Conservation (phyloP, 1,139 yeast species). For the Pneumocystis murina region DNA sequence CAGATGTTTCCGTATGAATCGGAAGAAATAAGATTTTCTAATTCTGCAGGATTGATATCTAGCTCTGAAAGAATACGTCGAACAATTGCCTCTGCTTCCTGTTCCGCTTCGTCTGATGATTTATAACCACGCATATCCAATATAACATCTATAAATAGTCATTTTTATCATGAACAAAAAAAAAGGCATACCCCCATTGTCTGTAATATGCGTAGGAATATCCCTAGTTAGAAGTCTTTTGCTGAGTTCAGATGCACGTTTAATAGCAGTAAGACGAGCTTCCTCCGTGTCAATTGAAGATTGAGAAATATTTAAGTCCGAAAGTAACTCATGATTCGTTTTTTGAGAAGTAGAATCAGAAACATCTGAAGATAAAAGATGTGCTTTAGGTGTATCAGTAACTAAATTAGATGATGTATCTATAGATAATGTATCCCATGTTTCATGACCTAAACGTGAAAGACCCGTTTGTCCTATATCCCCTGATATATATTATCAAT, state of each 20-base stretch:
- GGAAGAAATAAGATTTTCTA: slow-evolving; percentile 35
- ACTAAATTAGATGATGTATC: neutral
- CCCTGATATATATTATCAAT: neutral
- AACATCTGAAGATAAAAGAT: neutral
- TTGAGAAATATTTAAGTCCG: neutral
- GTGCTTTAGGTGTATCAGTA: neutral
- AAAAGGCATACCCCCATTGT: slow-evolving; percentile 41
- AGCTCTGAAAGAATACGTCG: slow-evolving; percentile 47
- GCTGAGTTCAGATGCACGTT: slow-evolving; percentile 55
- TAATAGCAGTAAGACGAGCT: slow-evolving; percentile 29
- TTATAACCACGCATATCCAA: slow-evolving; percentile 95
- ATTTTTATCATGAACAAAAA: neutral
- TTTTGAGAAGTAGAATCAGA: neutral
- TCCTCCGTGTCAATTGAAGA: neutral
- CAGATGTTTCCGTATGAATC: slow-evolving; percentile 64
- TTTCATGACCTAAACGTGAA: neutral
- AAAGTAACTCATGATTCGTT: neutral
- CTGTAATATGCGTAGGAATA: slow-evolving; percentile 77
- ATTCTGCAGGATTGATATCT: slow-evolving; percentile 23
- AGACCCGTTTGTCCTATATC: neutral
- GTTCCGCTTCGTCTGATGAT: slow-evolving; percentile 55
- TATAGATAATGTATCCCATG: neutral
- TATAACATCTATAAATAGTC: slow-evolving; percentile 40
- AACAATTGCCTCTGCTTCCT: slow-evolving; percentile 39
- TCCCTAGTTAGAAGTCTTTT: slow-evolving; percentile 51